phyloP scores from a whole-genome alignment of 2,329 filamentous ascomycete species.

The Colletotrichum sp. region DNA sequence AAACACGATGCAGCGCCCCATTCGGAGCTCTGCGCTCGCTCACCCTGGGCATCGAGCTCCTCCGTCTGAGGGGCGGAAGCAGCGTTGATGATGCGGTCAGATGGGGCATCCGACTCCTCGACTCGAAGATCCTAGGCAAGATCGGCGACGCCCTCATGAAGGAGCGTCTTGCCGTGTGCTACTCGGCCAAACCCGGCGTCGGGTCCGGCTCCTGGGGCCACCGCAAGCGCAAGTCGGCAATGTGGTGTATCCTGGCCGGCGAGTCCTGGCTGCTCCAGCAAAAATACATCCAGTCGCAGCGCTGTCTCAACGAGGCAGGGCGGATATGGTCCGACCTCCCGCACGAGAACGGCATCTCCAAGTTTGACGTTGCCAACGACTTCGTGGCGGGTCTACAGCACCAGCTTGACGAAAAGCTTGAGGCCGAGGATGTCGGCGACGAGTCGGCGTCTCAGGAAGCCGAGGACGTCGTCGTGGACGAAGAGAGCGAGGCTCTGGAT shows the following conservation, averaged over 20 bases:
- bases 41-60: conserved; percentile 77
- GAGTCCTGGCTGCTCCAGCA: conserved; percentile 82
- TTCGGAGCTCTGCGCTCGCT: conserved; percentile 83
- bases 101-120: conserved; percentile 83
- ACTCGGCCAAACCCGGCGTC: conserved; percentile 72
- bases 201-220: conserved; percentile 68
- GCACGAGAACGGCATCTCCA: conserved; percentile 54
- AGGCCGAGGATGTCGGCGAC: conserved; percentile 30
- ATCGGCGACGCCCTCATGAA: conserved; percentile 83
- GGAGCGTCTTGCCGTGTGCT: conserved; percentile 86
- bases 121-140: conserved; percentile 75
- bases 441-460: conserved; percentile 34
- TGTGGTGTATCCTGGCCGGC: conserved; percentile 85
- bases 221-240: conserved; percentile 81
- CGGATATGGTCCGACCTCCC: conserved; percentile 57
- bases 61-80: conserved; percentile 79
- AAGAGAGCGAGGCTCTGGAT: conserved; percentile 62
- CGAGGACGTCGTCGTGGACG: conserved; percentile 48
- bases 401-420: conserved; percentile 52
- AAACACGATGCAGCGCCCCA: conserved; percentile 79
- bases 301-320: conserved; percentile 74
- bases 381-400: conserved; percentile 59
- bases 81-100: conserved; percentile 85
- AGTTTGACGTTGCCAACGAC: conserved; percentile 54
- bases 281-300: conserved; percentile 79